These are phyloP conservation scores for Pyrrhoderma noxium DNA, from an alignment of 1,284 basidiomycete species.

Conservation along the genomic window DNA sequence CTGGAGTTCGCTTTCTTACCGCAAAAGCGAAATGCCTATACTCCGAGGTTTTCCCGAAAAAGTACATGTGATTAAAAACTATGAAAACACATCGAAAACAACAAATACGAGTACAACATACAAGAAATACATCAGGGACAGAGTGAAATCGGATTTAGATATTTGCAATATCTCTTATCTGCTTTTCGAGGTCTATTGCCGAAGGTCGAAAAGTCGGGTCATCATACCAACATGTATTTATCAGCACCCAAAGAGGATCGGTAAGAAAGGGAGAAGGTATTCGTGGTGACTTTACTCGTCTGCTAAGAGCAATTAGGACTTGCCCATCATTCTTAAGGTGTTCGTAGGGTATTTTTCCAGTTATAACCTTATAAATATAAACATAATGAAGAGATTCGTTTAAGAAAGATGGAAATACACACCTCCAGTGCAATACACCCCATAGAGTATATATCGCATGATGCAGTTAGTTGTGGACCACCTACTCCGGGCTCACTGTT, in stretches of 20 bases:
- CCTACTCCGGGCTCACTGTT: slow-evolving; percentile 21
- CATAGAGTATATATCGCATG: slow-evolving; percentile 26
- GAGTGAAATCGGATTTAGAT: no score
- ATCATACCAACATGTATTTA: slow-evolving; percentile 33
- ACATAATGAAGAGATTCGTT: neutral
- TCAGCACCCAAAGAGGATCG: slow-evolving; percentile 34
- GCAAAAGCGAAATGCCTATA: no score
- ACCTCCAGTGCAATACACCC: slow-evolving; percentile 26
- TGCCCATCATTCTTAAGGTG: slow-evolving; percentile 34
- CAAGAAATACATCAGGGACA: no score
- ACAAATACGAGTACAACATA: no score
- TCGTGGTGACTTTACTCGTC: slow-evolving; percentile 34
- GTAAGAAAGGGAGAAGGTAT: slow-evolving; percentile 32
- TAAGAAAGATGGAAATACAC: neutral
- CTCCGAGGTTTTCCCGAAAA: no score
- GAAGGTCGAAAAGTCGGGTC: slow-evolving; percentile 10
- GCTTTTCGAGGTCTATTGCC: slow-evolving; percentile 1
- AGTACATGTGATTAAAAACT: no score
- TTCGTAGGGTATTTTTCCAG: slow-evolving; percentile 27
- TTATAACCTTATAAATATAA: slow-evolving; percentile 35
- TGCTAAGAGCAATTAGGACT: slow-evolving; percentile 35
- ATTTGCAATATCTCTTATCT: neutral
- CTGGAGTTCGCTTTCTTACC: no score
- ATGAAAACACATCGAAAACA: no score
- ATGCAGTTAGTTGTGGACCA: slow-evolving; percentile 17